phyloP scores from a whole-genome alignment of 2,329 filamentous ascomycete genomes.

The Claviceps humidiphila region DNA sequence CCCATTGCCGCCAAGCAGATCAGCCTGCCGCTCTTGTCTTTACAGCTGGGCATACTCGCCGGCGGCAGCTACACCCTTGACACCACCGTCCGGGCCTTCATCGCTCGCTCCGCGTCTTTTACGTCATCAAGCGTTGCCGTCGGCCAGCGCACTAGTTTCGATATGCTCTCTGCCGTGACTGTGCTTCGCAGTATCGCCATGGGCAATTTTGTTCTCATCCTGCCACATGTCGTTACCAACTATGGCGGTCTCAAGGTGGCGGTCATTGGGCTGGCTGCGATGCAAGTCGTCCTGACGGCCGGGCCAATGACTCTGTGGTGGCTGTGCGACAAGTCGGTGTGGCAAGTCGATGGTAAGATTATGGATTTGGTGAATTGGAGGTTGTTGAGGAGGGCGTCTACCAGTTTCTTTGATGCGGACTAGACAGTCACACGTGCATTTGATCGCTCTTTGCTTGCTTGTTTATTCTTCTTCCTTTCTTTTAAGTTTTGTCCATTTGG shows the following conservation, averaged over 20 bases:
- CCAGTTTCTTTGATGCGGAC: slow-evolving; percentile 33
- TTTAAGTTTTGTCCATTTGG: neutral
- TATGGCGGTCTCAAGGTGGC: slow-evolving; percentile 23
- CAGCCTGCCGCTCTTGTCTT: slow-evolving; percentile 28
- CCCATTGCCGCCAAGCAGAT: slow-evolving; percentile 13
- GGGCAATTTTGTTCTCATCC: slow-evolving; percentile 29
- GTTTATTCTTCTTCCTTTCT: neutral
- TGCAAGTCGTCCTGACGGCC: slow-evolving; percentile 26
- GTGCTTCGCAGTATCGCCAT: slow-evolving; percentile 27
- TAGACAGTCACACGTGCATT: slow-evolving; percentile 8
- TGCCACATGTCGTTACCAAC: slow-evolving; percentile 24
- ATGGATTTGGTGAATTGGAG: slow-evolving; percentile 34
- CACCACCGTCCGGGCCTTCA: slow-evolving; percentile 26
- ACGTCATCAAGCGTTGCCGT: slow-evolving; percentile 33
- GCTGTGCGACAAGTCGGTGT: slow-evolving; percentile 27
- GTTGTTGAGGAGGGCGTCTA: slow-evolving; percentile 26
- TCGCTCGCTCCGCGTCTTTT: slow-evolving; percentile 35
- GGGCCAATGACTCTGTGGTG: slow-evolving; percentile 25
- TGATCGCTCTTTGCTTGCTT: neutral
- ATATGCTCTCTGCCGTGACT: slow-evolving; percentile 32
- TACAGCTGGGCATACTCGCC: slow-evolving; percentile 34
- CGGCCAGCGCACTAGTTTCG: slow-evolving; percentile 30
- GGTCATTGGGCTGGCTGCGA: slow-evolving; percentile 27
- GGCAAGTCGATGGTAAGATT: slow-evolving; percentile 30
- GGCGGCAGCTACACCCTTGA: slow-evolving; percentile 28